Evolutionary conservation across 2,329 filamentous ascomycete species (phyloP), one percentile per base, ranked within the genome.

Genomic region (Epichloe elymi): DNA sequence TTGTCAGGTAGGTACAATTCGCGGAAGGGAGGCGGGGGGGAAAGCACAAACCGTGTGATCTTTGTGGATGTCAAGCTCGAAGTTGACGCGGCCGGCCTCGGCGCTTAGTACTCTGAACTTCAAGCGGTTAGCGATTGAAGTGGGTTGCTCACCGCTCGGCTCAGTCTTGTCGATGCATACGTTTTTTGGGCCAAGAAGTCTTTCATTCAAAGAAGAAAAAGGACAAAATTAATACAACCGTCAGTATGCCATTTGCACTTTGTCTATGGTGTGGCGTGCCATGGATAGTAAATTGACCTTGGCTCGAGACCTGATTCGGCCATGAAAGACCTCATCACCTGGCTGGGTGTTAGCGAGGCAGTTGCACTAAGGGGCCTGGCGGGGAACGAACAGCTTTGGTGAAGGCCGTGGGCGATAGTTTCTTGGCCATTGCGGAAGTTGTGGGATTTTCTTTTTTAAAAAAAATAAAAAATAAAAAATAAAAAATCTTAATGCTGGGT

Each of bases 251-350:
- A 12, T 42, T 38, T 38, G 19, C 10, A 20, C 19, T 12, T 3
- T 42, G 2, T 38, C 7, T 30, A n/a, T n/a, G n/a, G 37, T 38
- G 12, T 7, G 37, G n/a, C n/a, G 37, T 38, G 19, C 19, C 19
- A 19, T 12, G 30, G 40, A 20, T 7, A 14, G 39, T 5, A 19
- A 20, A 33, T 36, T 49, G 63, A 95, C 90, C 86, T 86, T 65
- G 88, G 88, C 67, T 96, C 91, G 19, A 97, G 71, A 6, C 90
- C 90, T 5, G 89, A 95, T 56, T 88, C 86, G 57, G 79, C 78
- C 71, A 86, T 80, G 67, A 96, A 96, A 2, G 87, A 90, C 65
- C 86, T 85, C 73, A 88, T 78, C 45, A 94, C 88, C 88, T 93
- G 53, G 10, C 4, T 11, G 20, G 5, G 11, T 30, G 19, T 46